These are phyloP conservation scores for Chenopodium suecicum DNA, from an alignment of 148 eudicot genomes.

Conservation along the genomic window DNA sequence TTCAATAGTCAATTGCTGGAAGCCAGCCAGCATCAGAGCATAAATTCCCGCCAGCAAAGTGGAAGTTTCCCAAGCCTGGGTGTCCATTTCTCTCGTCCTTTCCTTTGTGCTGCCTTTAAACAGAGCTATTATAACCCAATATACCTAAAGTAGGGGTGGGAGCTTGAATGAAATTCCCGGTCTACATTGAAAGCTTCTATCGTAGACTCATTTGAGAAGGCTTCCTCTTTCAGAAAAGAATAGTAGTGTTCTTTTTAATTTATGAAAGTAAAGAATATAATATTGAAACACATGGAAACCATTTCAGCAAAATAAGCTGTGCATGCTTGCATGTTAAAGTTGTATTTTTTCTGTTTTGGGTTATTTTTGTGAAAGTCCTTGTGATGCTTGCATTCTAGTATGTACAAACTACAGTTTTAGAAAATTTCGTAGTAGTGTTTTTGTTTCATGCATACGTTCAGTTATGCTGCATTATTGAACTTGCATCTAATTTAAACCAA, in stretches of 20 bases:
- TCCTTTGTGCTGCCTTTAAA: too few species aligned
- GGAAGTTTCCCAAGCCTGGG: too few species aligned
- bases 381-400: background rate
- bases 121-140: too few species aligned
- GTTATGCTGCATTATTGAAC: background rate
- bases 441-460: background rate
- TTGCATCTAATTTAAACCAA: background rate
- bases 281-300: too few species aligned
- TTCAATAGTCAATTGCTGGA: too few species aligned
- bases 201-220: background rate
- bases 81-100: too few species aligned
- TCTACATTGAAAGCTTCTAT: background rate
- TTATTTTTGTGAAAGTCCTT: background rate
- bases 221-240: background rate
- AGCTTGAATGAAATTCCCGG: background rate
- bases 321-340: background rate
- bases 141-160: background rate
- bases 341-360: background rate
- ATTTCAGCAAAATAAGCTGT: background rate
- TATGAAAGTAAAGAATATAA: background rate
- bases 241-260: background rate
- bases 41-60: too few species aligned
- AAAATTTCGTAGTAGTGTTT: background rate
- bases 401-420: background rate
- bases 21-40: too few species aligned